These are phyloP conservation scores for Cercospora beticola DNA, from an alignment of 2,329 filamentous ascomycete species.

Conservation along the genomic window DNA sequence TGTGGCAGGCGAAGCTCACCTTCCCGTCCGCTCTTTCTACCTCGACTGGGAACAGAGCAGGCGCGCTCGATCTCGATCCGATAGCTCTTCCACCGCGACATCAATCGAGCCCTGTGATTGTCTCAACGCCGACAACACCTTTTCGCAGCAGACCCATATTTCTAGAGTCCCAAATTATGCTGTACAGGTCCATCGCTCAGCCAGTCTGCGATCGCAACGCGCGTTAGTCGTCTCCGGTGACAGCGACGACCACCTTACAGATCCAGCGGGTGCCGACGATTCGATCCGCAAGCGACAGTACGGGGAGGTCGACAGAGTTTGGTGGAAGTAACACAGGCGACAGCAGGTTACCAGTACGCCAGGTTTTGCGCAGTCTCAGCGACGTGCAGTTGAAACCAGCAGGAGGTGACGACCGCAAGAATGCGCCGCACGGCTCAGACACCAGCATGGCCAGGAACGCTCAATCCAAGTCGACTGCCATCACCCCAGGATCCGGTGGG, in stretches of 20 bases:
- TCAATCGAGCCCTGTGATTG: not conserved
- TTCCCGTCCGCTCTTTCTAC: not conserved
- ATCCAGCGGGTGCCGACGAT: not conserved
- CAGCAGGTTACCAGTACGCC: not conserved
- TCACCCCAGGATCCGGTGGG: not conserved
- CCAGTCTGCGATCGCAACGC: not conserved
- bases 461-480: constrained; percentile 2
- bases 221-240: not conserved
- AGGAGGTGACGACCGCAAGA: not conserved
- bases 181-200: not conserved
- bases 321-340: not conserved
- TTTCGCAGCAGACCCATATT: not conserved
- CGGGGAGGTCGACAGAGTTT: not conserved
- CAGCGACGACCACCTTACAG: not conserved
- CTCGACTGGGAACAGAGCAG: not conserved
- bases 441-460: not conserved
- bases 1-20: not conserved
- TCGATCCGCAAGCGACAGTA: not conserved
- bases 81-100: not conserved
- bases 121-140: not conserved
- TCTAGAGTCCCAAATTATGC: not conserved
- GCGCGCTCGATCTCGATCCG: not conserved
- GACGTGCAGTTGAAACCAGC: not conserved
- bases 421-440: constrained; percentile 1
- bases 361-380: not conserved